These are phyloP conservation scores for Brasilioporus rufonigricans DNA, from an alignment of 768 basidiomycete genomes.

Conservation along the genomic window DNA sequence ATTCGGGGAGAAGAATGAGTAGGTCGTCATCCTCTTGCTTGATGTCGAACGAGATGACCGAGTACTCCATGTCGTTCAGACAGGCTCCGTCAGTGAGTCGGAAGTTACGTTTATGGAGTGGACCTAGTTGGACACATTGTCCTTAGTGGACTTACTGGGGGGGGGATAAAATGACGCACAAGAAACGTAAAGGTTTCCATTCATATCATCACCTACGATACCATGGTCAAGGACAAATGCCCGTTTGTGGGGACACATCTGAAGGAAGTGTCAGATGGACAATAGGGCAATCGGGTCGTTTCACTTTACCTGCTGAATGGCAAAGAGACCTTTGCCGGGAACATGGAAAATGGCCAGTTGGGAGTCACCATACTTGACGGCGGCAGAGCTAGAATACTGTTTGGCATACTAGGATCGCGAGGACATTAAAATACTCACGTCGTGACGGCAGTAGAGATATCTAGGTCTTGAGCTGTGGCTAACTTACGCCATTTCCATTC, in stretches of 20 bases:
- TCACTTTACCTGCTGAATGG: conserved; percentile 62
- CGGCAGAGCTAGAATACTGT: conserved; percentile 35
- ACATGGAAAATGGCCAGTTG: conserved; percentile 70
- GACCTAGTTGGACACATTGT: conserved; percentile 35
- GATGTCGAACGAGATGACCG: conserved; percentile 60
- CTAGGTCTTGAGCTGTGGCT: conserved; percentile 47
- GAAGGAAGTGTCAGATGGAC: neutral
- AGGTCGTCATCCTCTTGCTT: conserved; percentile 43
- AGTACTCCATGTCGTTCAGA: conserved; percentile 56
- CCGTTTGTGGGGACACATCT: conserved; percentile 50
- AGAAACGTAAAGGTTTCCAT: conserved; percentile 50
- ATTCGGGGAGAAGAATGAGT: conserved; percentile 51
- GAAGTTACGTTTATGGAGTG: conserved; percentile 69
- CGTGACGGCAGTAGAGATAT: conserved; percentile 43
- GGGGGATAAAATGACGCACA: conserved; percentile 33
- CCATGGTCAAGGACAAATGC: conserved; percentile 73
- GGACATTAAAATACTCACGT: conserved; percentile 35
- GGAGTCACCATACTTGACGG: conserved; percentile 60
- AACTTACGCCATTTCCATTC: conserved; percentile 59
- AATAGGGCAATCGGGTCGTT: neutral
- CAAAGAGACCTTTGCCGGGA: conserved; percentile 55
- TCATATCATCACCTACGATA: conserved; percentile 61
- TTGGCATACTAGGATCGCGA: neutral
- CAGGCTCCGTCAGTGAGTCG: conserved; percentile 54
- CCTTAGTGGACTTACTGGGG: neutral